Evolutionary conservation across 164 flowering plant genomes (phyloP).

Genomic region (Nymphaea colorata): DNA sequence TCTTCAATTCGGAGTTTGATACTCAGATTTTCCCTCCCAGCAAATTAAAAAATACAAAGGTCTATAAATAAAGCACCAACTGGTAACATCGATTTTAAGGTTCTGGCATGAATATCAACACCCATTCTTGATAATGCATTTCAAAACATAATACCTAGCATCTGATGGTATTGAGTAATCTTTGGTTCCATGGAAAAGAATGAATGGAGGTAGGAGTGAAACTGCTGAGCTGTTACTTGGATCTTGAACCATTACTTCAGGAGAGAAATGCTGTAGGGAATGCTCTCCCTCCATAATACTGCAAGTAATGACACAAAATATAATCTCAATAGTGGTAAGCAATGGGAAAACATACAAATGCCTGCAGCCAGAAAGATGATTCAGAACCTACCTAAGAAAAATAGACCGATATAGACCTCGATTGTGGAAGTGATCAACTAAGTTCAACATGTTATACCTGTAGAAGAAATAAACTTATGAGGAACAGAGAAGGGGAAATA

Average conservation of each 20-base stretch:
- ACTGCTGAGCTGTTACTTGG: constrained; percentile 33
- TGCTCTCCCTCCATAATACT: constrained; percentile 97
- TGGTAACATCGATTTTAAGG: too few relatives aligned
- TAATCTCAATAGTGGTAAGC: background rate
- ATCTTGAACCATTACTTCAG: constrained; percentile 59
- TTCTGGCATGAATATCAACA: too few relatives aligned
- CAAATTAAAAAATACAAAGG: too few relatives aligned
- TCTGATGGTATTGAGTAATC: constrained; percentile 81
- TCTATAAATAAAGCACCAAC: too few relatives aligned
- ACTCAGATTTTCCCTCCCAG: too few relatives aligned
- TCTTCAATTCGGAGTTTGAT: too few relatives aligned
- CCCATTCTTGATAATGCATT: background rate
- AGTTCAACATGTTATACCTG: constrained; percentile 70
- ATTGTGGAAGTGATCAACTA: constrained; percentile 73
- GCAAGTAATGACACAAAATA: constrained; percentile 9
- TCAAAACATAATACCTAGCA: constrained; percentile 43
- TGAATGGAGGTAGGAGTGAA: constrained; percentile 50
- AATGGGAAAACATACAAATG: background rate
- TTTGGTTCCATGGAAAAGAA: constrained; percentile 76
- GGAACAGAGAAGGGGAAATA: background rate
- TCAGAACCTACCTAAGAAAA: constrained; percentile 52
- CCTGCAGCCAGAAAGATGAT: background rate
- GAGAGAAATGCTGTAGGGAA: constrained; percentile 54
- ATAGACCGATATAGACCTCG: constrained; percentile 76
- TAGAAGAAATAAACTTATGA: background rate